Evolutionary conservation across 225 moss, liverwort and hornwort genomes (phyloP), one percentile per base, ranked within the genome.

Genomic region (Marchantia paleacea): DNA sequence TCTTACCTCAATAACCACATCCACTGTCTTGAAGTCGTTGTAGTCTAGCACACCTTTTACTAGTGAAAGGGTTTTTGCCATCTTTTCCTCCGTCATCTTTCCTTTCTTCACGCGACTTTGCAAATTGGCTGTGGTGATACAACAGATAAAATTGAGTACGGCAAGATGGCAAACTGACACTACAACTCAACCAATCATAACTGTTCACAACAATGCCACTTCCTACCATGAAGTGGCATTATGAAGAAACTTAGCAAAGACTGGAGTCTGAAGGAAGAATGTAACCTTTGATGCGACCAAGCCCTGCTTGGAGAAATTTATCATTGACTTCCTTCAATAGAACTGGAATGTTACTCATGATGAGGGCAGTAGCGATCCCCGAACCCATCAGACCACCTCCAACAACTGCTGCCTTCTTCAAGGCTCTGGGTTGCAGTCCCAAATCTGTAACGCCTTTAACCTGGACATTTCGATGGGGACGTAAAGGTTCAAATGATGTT

Each of bases 361-460:
- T 85, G 15, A 95, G 90, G 58, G 99, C 95, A 72, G 99, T 99
- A 18, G 89, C 88, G 82, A 99, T 99, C 72, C 99, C 99, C 75
- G 99, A 99, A 75, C 99, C 99, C 99, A 99, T 99, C 14, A 99
- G 91, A 52, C 99, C 99, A 81, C 99, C 99, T 82, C 99, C 99
- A 81, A 99, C 89, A 80, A 99, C 90, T 57, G 99, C 99, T 76
- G 91, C 94, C 84, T 81, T 91, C 65, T 90, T 88, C 68, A 99
- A 79, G 69, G 87, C 80, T 86, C 91, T 91, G 61, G 99, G 92
- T 78, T 90, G 91, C 55, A 99, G 89, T 26, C 95, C 95, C 90
- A 95, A 80, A 73, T 94, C 91, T 28, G 94, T 88, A 82, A 99
- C 86, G 75, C 97, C 97, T 77, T 91, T 84, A 83, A 97, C 92